Evolutionary conservation across 257 asterid species (phyloP), one percentile per base, ranked within the genome.

Genomic region (Ballota nigra): DNA sequence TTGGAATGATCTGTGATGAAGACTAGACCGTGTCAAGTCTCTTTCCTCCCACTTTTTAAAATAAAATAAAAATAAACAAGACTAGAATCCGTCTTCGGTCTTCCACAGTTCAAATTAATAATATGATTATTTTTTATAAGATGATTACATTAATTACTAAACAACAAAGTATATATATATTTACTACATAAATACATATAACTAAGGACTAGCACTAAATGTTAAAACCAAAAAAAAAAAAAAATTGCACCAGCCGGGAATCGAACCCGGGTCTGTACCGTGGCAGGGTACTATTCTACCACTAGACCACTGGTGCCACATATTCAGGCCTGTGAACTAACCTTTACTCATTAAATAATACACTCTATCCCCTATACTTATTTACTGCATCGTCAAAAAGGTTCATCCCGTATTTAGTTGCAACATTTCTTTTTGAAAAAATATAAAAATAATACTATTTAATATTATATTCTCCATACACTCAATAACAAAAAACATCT

Each of bases 251-350:
- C 97, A 87, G 92, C 96, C 89, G 93, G 92, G 97, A 91, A 88
- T 88, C 88, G 92, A 94, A 91, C 92, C 95, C 89, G 96, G 96
- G 92, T 91, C 93, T 89, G 96, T 88, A 91, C 96, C 92, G 92
- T 94, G 96, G 96, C 95, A 89, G 98, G 95, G 92, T 91, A 89
- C 86, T 89, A 89, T 87, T 86, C 92, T 89, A 87, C 90, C 90
- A 89, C 92, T 86, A 86, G 92, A 90, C 96, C 96, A 87, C 91
- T 88, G 87, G 86, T 87, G 92, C 38, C 6, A 33, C 38, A 5
- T 6, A 0, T 33, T 5, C 7, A 4, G 1, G 6, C 1, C 6
- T 33, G n/a, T 33, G 8, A 33, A 33, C 6, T 33, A 33, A 1
- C 34, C 5, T 4, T 28, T 28, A 28, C 4, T 28, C n/a, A n/a